Evolutionary conservation across 768 basidiomycete species (phyloP).

Genomic region (Naganishia onofrii): DNA sequence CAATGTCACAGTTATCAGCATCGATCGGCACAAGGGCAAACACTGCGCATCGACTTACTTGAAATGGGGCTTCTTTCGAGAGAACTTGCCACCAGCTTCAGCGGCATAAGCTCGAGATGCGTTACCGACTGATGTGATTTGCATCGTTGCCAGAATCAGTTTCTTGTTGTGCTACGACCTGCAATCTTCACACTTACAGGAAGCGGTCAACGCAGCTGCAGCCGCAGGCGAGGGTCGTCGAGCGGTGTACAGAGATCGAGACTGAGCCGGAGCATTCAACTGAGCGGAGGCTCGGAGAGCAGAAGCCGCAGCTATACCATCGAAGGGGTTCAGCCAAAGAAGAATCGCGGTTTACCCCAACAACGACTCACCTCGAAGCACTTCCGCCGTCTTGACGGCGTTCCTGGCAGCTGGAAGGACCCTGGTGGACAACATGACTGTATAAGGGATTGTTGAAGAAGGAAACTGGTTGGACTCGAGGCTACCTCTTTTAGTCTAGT

Average conservation of each 20-base stretch:
- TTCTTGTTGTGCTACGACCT: background rate
- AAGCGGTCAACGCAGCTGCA: slow-evolving; percentile 10
- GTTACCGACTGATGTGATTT: slow-evolving; percentile 3
- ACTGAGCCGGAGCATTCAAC: background rate
- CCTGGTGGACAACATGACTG: slow-evolving; percentile 24
- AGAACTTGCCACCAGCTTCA: slow-evolving; percentile 51
- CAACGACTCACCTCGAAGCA: slow-evolving; percentile 22
- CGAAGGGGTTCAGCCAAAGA: background rate
- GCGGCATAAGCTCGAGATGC: slow-evolving; percentile 42
- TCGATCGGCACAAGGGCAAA: background rate
- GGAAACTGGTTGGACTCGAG: background rate
- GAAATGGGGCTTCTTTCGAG: slow-evolving; percentile 53
- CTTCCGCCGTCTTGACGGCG: slow-evolving; percentile 21
- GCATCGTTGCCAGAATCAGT: background rate
- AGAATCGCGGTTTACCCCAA: background rate
- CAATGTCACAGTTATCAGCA: background rate
- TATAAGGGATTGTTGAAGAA: background rate
- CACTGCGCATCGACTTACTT: slow-evolving; percentile 44
- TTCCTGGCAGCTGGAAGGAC: slow-evolving; percentile 23
- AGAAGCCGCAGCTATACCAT: background rate
- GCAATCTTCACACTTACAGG: background rate
- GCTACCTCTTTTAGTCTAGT: background rate
- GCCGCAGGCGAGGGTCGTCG: slow-evolving; percentile 14
- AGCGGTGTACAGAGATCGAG: slow-evolving; percentile 14
- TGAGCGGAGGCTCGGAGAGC: slow-evolving; percentile 17